Evolutionary conservation across 257 asterid genomes (phyloP).

Genomic region (Capsicum pubescens): DNA sequence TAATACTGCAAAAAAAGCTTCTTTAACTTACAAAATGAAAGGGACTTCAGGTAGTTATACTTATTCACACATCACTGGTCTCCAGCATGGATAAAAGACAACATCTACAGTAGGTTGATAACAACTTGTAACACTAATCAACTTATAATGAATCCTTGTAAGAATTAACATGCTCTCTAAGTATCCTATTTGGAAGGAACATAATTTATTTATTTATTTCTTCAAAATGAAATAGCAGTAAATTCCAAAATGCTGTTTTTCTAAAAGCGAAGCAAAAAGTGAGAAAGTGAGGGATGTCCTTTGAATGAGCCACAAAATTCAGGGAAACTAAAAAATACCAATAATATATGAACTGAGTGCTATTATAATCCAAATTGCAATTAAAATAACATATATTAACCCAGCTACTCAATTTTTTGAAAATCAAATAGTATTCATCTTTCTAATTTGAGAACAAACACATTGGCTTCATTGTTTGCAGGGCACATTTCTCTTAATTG

Average conservation of each 20-base stretch:
- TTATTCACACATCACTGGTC: no score
- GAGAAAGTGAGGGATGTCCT: no score
- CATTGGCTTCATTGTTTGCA: background rate
- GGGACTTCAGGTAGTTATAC: background rate
- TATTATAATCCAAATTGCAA: no score
- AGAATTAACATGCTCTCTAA: background rate
- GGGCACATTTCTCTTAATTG: background rate
- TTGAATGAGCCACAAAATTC: background rate
- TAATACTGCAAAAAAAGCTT: background rate
- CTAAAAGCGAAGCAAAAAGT: background rate
- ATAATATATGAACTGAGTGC: background rate
- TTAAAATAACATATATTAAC: no score
- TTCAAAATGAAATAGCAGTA: no score
- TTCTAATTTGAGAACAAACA: background rate
- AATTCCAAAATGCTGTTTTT: background rate
- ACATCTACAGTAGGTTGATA: background rate
- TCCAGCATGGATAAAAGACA: background rate
- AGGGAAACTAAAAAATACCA: no score
- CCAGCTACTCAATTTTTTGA: no score
- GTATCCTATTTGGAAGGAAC: background rate
- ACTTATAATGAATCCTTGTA: background rate
- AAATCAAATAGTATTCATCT: no score
- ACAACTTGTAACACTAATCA: constrained; percentile 5
- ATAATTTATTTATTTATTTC: background rate
- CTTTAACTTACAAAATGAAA: background rate